Base-by-base conservation (phyloP, 1,284 basidiomycete genomes). In the Ustilago trichophora region DNA sequence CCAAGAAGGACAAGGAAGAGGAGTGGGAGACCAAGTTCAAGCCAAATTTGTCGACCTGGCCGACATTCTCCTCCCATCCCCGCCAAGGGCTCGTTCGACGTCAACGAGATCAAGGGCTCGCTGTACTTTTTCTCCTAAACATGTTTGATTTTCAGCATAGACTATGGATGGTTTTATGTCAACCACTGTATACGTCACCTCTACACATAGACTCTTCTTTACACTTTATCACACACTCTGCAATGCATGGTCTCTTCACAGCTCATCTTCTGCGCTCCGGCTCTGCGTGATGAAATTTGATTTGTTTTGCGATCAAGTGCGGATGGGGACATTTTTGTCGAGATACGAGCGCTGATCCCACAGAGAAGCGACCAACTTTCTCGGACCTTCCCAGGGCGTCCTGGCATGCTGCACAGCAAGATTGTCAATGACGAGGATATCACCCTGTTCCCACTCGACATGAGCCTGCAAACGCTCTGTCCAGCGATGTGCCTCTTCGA, bases 21-120 rank as follows among this genome's bases (percentile, higher is more conserved):
- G 47, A 56, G 31, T 60, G 60, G 57, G 62, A 65, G 44, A 50
- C 56, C 37, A 51, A 51, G 37, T 67, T 67, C 44, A 64, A 60
- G 58, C 78, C 46, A 79, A 80, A 54, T 95, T 93, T 80, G 86
- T 95, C 58, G 85, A 88, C 64, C 83, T 98, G 32, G 83, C 85
- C 25, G 90, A 91, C 71, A 75, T 95, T 65, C 82, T 98, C 94
- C 94, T 0, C 88, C 89, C 0, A 83, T 94, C 19, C 95, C 95
- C 0, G 82, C 88, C 79, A 92, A 92, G 84, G 96, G 95, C 57
- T 84, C 86, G 53, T 98, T 98, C 81, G 87, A 93, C 74, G 92
- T 99, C 60, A 85, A 88, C 77, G 86, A 86, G 65, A 94, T 98
- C 83, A 78, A 71, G 63, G 51, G 65, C 34, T 78, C 76, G 31